Base-by-base conservation (phyloP, 2,329 filamentous ascomycete genomes). In the Orbilia ellipsospora region DNA sequence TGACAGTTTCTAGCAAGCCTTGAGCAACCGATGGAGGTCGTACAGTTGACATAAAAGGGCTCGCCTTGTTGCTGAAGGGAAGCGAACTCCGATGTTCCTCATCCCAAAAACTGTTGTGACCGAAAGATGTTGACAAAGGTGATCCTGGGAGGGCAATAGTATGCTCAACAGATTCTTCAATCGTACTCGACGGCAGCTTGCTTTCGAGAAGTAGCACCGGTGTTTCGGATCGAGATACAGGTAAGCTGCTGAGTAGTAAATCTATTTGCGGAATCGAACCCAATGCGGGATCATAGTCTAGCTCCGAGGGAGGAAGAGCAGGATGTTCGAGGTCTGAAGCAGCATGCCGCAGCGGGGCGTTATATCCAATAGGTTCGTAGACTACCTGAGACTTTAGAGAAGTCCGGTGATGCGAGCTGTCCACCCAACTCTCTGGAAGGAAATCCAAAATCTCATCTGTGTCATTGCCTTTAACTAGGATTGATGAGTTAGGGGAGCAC, bases 231-330 rank as follows among this genome's bases (percentile, higher is more conserved):
- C 64, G 44, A 13, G 72, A 75, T 40, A 44, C 31, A 10, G 72
- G 72, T 23, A 75, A 64, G 31, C 23, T 13, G 10, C 64, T 26
- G n/a, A 61, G 26, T n/a, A 51, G 50, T 8, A 48, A 31, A 44
- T 60, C 48, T 28, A 18, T 40, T 3, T 13, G 12, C 1, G 13
- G 45, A 40, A 18, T 7, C 13, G n/a, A 16, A 45, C 13, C 1
- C 36, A 51, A 13, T 4, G 40, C 36, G 2, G 65, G 7, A 8
- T 69, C 60, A 13, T 23, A 55, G 16, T 69, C 72, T 10, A 50
- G 15, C 8, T 54, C 59, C 5, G 72, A 75, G 13, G 50, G 54
- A 31, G 72, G 72, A 26, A 75, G 52, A 23, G 52, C 31, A 65
- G 44, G 8, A n/a, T 48, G 44, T 48, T 48, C 44, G 13, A 48